These are phyloP conservation scores for Monilinia vaccinii-corymbosi DNA, from an alignment of 2,329 filamentous ascomycete genomes.

Conservation along the genomic window DNA sequence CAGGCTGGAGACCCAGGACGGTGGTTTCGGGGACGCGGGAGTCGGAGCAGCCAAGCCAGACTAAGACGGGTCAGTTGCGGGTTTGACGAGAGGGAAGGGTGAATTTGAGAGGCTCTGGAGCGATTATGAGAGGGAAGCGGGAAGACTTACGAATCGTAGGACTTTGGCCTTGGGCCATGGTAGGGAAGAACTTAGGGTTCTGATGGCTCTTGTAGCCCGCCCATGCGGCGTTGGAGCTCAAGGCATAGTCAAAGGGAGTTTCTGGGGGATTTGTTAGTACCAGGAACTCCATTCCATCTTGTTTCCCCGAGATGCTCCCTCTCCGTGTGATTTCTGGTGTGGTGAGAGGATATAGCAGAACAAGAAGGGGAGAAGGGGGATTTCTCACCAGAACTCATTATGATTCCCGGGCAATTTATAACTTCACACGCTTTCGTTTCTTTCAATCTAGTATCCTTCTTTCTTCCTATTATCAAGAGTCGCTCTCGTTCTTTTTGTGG, in stretches of 20 bases:
- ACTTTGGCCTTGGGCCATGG: conserved; percentile 56
- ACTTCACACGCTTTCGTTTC: background rate
- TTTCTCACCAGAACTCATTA: conserved; percentile 4
- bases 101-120: background rate
- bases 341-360: background rate
- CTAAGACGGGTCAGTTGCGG: conserved; percentile 27
- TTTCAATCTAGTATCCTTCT: background rate
- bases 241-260: conserved; percentile 44
- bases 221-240: conserved; percentile 64
- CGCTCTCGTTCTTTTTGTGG: background rate
- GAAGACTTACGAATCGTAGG: conserved; percentile 47
- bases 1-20: conserved; percentile 67
- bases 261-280: conserved; percentile 3
- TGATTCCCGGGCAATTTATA: background rate
- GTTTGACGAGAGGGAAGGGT: background rate
- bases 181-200: conserved; percentile 63
- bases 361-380: background rate
- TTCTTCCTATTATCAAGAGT: background rate
- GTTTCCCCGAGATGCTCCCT: background rate
- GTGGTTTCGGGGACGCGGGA: conserved; percentile 78
- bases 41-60: conserved; percentile 86
- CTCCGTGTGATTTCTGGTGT: background rate
- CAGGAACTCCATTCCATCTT: background rate
- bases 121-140: background rate
- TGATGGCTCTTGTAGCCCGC: conserved; percentile 53